phyloP scores from a whole-genome alignment of 2,329 filamentous ascomycete genomes.

The Colletotrichum australisinense region DNA sequence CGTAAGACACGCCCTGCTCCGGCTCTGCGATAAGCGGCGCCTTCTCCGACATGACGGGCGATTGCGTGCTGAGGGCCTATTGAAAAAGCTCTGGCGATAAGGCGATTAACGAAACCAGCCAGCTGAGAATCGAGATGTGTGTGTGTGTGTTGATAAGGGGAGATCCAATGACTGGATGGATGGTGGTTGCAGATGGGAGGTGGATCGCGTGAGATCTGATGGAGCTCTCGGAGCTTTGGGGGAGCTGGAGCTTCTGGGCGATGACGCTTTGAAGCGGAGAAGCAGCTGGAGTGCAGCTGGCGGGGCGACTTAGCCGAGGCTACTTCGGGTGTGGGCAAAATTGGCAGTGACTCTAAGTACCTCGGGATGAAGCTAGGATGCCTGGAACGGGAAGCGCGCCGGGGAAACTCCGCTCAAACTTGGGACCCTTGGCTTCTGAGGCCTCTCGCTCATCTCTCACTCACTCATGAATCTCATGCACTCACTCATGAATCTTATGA shows the following conservation, averaged over 20 bases:
- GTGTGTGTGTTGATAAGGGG: neutral
- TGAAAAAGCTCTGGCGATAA: neutral
- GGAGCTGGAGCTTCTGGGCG: slow-evolving; percentile 8
- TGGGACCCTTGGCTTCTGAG: neutral
- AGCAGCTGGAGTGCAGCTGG: slow-evolving; percentile 8
- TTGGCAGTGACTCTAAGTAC: accelerated
- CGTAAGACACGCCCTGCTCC: neutral
- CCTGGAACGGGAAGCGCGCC: neutral
- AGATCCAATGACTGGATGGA: neutral
- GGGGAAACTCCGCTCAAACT: slow-evolving; percentile 9
- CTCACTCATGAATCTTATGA: neutral
- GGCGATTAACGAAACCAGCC: slow-evolving; percentile 15
- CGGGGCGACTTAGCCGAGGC: neutral
- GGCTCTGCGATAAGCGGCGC: slow-evolving; percentile 17
- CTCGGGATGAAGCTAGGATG: neutral
- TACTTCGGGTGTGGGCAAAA: neutral
- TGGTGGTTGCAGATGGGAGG: neutral
- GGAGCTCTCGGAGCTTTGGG: slow-evolving; percentile 6
- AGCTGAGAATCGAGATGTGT: slow-evolving; percentile 29
- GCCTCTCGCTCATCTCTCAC: neutral
- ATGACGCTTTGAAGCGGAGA: slow-evolving; percentile 31
- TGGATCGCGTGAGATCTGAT: neutral
- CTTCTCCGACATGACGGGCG: slow-evolving; percentile 25
- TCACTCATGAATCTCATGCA: neutral
- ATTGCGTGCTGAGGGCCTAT: neutral